Percentiles rank a stretch among this genome's conserved stretches.
phyloP scores from a whole-genome alignment of 495 filamentous ascomycete species.

The Tuber borchii region DNA sequence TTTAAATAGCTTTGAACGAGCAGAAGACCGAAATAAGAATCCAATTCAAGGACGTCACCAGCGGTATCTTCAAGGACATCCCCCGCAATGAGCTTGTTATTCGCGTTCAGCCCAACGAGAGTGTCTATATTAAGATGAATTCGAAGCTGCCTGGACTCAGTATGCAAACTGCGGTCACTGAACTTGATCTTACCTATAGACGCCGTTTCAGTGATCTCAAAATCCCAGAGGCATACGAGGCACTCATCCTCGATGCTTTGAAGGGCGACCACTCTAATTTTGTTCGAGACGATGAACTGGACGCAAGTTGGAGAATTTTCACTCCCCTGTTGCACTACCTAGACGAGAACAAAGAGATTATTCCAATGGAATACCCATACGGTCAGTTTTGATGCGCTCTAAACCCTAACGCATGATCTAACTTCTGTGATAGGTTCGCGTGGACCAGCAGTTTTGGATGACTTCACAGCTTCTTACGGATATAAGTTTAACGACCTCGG shows the following conservation, averaged over 20 bases:
- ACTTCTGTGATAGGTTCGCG: conserved; percentile 64
- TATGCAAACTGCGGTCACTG: conserved; percentile 99
- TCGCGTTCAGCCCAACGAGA: conserved; percentile 98
- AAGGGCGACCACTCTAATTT: conserved; percentile 99
- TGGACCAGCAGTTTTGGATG: conserved; percentile 91
- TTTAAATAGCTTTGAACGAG: conserved; percentile 73
- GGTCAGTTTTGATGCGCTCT: conserved; percentile 55
- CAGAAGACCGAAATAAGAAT: conserved; percentile 99
- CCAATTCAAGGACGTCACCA: conserved; percentile 98
- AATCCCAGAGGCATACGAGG: conserved; percentile 99
- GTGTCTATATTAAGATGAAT: conserved; percentile 99
- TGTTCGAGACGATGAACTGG: conserved; percentile 95
- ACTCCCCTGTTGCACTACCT: conserved; percentile 95
- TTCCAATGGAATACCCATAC: conserved; percentile 99
- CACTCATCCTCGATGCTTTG: conserved; percentile 89
- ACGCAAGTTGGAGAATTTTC: conserved; percentile 98
- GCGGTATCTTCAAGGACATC: conserved; percentile 99
- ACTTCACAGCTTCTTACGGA: conserved; percentile 95
- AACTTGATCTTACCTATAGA: conserved; percentile 96
- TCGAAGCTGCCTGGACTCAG: conserved; percentile 95
- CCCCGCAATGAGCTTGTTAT: conserved; percentile 99
- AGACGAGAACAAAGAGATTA: conserved; percentile 97
- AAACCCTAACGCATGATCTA: conserved; percentile 22
- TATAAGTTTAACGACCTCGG: conserved; percentile 98
- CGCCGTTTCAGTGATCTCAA: conserved; percentile 98